Conservation (phyloP, 1,139 yeast genomes). For the Taphrina betulina region DNA sequence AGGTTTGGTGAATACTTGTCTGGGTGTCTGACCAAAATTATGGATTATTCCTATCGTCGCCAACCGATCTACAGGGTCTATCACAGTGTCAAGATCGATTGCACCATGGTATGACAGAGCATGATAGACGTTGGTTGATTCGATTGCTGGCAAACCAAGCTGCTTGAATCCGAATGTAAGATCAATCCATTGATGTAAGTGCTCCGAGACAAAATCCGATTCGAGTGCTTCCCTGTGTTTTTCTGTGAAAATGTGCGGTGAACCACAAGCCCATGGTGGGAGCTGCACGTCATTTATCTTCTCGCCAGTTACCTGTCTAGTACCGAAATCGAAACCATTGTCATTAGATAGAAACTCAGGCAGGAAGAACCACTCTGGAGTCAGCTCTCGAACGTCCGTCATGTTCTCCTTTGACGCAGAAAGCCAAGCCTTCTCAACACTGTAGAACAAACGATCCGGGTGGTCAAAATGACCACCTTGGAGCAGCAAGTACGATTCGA, state of each 20-base stretch:
- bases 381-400: constrained; percentile 80
- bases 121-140: constrained; percentile 71
- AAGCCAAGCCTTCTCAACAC: constrained; percentile 70
- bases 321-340: constrained; percentile 67
- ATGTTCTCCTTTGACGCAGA: constrained; percentile 76
- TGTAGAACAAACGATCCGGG: constrained; percentile 74
- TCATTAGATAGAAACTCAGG: constrained; percentile 71
- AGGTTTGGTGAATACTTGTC: constrained; percentile 62
- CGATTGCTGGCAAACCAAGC: constrained; percentile 64
- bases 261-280: constrained; percentile 81
- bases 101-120: constrained; percentile 81
- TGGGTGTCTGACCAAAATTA: constrained; percentile 87
- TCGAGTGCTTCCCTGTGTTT: constrained; percentile 80
- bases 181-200: constrained; percentile 80
- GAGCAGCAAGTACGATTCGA: constrained; percentile 67
- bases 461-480: constrained; percentile 89
- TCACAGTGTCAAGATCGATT: constrained; percentile 66
- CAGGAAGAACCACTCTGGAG: constrained; percentile 77
- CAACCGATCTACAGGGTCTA: constrained; percentile 67
- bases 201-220: constrained; percentile 71
- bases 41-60: constrained; percentile 81
- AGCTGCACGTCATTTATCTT: constrained; percentile 59
- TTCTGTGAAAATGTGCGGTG: constrained; percentile 66
- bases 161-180: constrained; percentile 77
- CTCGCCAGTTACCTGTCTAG: constrained; percentile 58